Base-by-base conservation (phyloP, 768 basidiomycete genomes). In the Fibroporia radiculosa region DNA sequence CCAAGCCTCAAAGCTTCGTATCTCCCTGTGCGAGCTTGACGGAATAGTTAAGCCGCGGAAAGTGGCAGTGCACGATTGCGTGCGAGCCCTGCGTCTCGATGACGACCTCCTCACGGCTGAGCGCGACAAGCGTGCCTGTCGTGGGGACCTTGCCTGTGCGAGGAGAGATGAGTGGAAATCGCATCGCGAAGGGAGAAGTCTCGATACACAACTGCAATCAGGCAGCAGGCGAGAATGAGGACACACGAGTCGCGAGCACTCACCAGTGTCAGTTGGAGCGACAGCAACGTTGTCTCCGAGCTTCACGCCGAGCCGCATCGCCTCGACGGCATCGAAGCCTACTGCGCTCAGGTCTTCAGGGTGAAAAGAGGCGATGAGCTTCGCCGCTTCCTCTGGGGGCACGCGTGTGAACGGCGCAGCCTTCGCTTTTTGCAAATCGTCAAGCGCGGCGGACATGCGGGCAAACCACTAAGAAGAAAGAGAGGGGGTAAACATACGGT, bases 401-500 rank as follows among this genome's bases (percentile, higher is more conserved):
- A 78, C 55, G 22, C 48, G 57, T 14, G 51, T 49, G 20, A 60
- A 44, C 13, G 51, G 44, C 2, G 64, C 56, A 1, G 50, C 45
- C n/a, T 49, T 44, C 28, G 56, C 58, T 16, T 57, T 53, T 39
- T 61, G 52, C 42, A 59, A 60, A 42, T 62, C 43, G 23, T 61
- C 54, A 4, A 78, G 49, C 38, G 65, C 55, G 12, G 55, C 59
- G 14, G 67, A 60, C 34, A 77, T 34, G 10, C 72, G 67, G 16
- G 53, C 49, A 3, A 77, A 50, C 78, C 78, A 79, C 76, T 78
- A 47, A 26, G 26, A n/a, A n/a, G n/a, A n/a, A n/a, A n/a, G n/a
- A n/a, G n/a, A n/a, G n/a, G n/a, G n/a, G n/a, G n/a, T n/a, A n/a
- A n/a, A n/a, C n/a, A n/a, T n/a, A n/a, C n/a, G n/a, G n/a, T n/a